Percentiles rank a stretch among this genome's conserved stretches.
Evolutionary conservation across 345 rosid species (phyloP).

Genomic region (Aquilaria malaccensis): DNA sequence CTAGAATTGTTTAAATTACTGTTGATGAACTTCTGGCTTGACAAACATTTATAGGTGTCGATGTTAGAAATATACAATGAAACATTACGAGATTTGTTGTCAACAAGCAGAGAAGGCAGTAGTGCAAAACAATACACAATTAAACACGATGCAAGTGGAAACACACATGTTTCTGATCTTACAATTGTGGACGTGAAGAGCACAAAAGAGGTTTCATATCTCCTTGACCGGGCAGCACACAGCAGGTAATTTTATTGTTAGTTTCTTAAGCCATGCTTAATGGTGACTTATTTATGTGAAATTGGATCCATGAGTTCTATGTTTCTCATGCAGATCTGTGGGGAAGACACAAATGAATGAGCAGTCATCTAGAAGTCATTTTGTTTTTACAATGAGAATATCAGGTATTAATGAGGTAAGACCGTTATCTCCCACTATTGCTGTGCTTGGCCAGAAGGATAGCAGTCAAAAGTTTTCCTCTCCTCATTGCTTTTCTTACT

Average conservation of each 20-base stretch:
- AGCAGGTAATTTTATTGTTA: slow-evolving; percentile 43
- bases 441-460: no score
- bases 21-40: not conserved
- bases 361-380: slow-evolving; percentile 96
- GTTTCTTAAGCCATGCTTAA: slow-evolving; percentile 1
- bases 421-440: not conserved
- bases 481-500: no score
- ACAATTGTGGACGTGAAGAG: slow-evolving; percentile 69
- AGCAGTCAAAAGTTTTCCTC: no score
- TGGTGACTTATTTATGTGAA: not conserved
- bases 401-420: slow-evolving; percentile 83
- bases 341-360: slow-evolving; percentile 97
- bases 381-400: slow-evolving; percentile 83
- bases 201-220: slow-evolving; percentile 59
- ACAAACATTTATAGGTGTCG: slow-evolving; percentile 56
- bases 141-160: slow-evolving; percentile 77
- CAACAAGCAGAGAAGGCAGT: slow-evolving; percentile 53
- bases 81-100: slow-evolving; percentile 76
- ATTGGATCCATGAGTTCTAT: slow-evolving; percentile 1
- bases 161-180: slow-evolving; percentile 72
- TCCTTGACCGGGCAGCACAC: slow-evolving; percentile 73
- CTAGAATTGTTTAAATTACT: not conserved
- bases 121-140: slow-evolving; percentile 56
- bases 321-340: slow-evolving; percentile 52
- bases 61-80: slow-evolving; percentile 98